A percentile compares a stretch with the other conserved stretches of the same genome.
phyloP scores from a whole-genome alignment of 1,284 basidiomycete genomes.

The Trichosporon inkin region DNA sequence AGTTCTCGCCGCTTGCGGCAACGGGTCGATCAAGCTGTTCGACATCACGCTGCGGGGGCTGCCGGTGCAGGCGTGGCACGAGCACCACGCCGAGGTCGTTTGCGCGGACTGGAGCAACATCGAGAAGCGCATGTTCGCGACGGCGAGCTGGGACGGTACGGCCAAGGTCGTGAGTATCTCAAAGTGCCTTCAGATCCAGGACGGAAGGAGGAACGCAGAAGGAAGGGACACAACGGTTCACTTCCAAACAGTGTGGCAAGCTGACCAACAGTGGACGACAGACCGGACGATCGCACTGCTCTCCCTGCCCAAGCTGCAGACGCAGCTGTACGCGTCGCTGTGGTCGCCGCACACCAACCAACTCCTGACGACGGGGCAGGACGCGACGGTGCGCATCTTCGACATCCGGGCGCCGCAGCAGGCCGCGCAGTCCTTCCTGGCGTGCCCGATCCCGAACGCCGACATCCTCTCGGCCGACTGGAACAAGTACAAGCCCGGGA shows the following conservation, averaged over 20 bases:
- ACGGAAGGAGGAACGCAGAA: too few relatives aligned
- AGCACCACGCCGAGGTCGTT: slow-evolving; percentile 88
- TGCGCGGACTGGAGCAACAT: slow-evolving; percentile 97
- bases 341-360: slow-evolving; percentile 89
- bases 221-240: too few relatives aligned
- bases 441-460: slow-evolving; percentile 11
- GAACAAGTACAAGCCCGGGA: slow-evolving; percentile 56
- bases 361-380: slow-evolving; percentile 73
- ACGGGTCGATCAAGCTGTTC: slow-evolving; percentile 88
- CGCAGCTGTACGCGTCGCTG: slow-evolving; percentile 74
- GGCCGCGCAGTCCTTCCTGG: slow-evolving; percentile 7
- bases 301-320: slow-evolving; percentile 64
- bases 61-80: slow-evolving; percentile 87
- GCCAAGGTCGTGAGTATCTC: slow-evolving; percentile 70
- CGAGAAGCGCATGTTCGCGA: slow-evolving; percentile 82
- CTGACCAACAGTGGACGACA: slow-evolving; percentile 69
- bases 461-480: slow-evolving; percentile 53
- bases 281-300: slow-evolving; percentile 69
- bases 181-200: too few relatives aligned
- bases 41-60: slow-evolving; percentile 70
- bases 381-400: slow-evolving; percentile 75
- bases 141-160: slow-evolving; percentile 86
- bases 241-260: too few relatives aligned
- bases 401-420: slow-evolving; percentile 52
- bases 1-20: slow-evolving; percentile 79